These are phyloP conservation scores for Starmerella stigmatis DNA, from an alignment of 805 yeast genomes.

Conservation along the genomic window DNA sequence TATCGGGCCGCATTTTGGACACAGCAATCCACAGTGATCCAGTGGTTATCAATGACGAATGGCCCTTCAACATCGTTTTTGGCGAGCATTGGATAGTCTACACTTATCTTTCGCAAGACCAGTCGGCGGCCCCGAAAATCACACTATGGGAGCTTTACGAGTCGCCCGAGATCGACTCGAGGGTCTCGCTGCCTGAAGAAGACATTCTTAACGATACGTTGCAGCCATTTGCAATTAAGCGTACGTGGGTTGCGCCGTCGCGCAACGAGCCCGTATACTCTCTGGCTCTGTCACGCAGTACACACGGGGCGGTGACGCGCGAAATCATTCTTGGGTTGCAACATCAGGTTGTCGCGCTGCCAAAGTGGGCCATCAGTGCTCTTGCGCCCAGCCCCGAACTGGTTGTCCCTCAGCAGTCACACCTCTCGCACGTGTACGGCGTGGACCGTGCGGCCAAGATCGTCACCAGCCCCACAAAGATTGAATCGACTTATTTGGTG, in stretches of 20 bases:
- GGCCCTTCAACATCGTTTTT: slow-evolving; percentile 42
- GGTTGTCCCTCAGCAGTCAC: slow-evolving; percentile 49
- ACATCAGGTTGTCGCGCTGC: slow-evolving; percentile 56
- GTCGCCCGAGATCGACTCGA: slow-evolving; percentile 43
- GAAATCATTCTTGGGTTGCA: slow-evolving; percentile 49
- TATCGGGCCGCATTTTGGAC: slow-evolving; percentile 56
- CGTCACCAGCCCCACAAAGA: slow-evolving; percentile 46
- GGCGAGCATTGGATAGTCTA: slow-evolving; percentile 82
- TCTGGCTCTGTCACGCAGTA: slow-evolving; percentile 47
- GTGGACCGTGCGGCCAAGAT: slow-evolving; percentile 33
- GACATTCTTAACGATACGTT: slow-evolving; percentile 33
- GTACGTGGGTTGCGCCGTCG: slow-evolving; percentile 55
- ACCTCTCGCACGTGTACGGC: slow-evolving; percentile 44
- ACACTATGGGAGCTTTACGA: slow-evolving; percentile 73
- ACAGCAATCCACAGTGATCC: slow-evolving; percentile 35
- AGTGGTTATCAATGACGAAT: slow-evolving; percentile 36
- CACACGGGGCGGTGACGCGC: slow-evolving; percentile 57
- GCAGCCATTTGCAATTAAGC: slow-evolving; percentile 42
- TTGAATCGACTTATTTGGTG: slow-evolving; percentile 68
- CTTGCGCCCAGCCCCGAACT: slow-evolving; percentile 51
- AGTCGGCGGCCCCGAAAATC: slow-evolving; percentile 46
- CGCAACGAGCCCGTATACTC: slow-evolving; percentile 34
- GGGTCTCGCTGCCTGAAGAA: slow-evolving; percentile 26
- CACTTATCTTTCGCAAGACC: slow-evolving; percentile 43
- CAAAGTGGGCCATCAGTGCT: slow-evolving; percentile 57